Percentiles rank a stretch among this genome's conserved stretches.
Evolutionary conservation across 2,329 filamentous ascomycete genomes (phyloP).

Genomic region (Parastagonospora nodorum): DNA sequence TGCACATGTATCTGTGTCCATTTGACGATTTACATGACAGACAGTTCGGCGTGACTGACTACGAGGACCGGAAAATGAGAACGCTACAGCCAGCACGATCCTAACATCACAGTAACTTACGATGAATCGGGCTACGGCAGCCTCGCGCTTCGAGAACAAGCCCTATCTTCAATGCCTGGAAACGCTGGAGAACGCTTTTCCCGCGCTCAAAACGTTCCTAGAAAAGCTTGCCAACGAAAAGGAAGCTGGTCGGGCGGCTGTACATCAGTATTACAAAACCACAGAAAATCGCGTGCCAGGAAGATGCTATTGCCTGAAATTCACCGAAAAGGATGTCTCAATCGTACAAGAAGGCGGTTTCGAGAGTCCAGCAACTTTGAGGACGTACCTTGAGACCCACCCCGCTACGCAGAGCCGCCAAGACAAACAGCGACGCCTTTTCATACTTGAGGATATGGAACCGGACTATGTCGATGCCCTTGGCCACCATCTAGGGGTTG

Average conservation of each 20-base stretch:
- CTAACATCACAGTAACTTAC: too few relatives aligned
- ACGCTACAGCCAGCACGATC: too few relatives aligned
- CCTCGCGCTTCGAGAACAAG: not conserved
- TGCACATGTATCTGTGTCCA: too few relatives aligned
- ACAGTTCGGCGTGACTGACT: too few relatives aligned
- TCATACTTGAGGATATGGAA: conserved; percentile 28
- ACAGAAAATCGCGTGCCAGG: not conserved
- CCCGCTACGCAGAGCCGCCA: not conserved
- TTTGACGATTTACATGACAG: too few relatives aligned
- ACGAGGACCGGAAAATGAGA: too few relatives aligned
- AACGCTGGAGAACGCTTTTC: not conserved
- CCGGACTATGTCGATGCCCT: conserved; percentile 23
- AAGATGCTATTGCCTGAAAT: not conserved
- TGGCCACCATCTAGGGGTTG: conserved; percentile 17
- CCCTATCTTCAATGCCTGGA: conserved; percentile 2
- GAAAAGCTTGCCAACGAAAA: conserved; percentile 4
- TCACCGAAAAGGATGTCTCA: not conserved
- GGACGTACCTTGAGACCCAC: not conserved
- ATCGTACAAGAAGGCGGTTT: not conserved
- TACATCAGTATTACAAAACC: not conserved
- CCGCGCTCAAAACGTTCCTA: conserved; percentile 5
- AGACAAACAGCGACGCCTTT: conserved; percentile 10
- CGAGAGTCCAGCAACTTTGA: not conserved
- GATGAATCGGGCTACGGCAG: too few relatives aligned
- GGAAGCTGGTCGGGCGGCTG: conserved; percentile 1